A percentile compares a stretch with the other conserved stretches of the same genome.
Conservation (phyloP, 768 basidiomycete genomes). For the Sarcomyxa edulis region DNA sequence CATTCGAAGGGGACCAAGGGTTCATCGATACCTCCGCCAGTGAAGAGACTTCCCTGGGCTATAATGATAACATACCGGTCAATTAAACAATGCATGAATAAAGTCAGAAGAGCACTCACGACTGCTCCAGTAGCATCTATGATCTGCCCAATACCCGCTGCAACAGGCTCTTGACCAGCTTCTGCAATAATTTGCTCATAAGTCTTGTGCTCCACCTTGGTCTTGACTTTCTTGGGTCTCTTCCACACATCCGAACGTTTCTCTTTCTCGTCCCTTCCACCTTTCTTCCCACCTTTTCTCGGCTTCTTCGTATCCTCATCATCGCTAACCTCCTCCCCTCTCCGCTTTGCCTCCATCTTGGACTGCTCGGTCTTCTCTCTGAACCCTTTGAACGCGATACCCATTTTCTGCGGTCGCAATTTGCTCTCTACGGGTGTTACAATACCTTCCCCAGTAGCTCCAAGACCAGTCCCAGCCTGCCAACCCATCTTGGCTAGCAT, state of each 20-base stretch:
- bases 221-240: conserved; percentile 78
- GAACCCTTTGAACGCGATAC: conserved; percentile 84
- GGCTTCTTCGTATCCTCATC: conserved; percentile 51
- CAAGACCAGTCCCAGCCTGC: conserved; percentile 78
- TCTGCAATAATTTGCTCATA: conserved; percentile 95
- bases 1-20: conserved; percentile 84
- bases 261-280: conserved; percentile 47
- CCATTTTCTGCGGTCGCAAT: conserved; percentile 78
- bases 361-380: conserved; percentile 85
- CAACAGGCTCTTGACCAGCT: conserved; percentile 56
- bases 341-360: conserved; percentile 70
- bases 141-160: conserved; percentile 72
- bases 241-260: conserved; percentile 82
- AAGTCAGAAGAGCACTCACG: conserved; percentile 38
- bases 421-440: conserved; percentile 86
- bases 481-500: conserved; percentile 97
- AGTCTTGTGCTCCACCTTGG: conserved; percentile 88
- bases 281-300: conserved; percentile 47
- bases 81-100: background rate
- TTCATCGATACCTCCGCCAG: conserved; percentile 71
- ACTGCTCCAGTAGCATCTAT: conserved; percentile 94
- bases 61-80: conserved; percentile 10
- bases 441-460: conserved; percentile 72
- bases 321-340: conserved; percentile 71
- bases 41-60: conserved; percentile 88